Evolutionary conservation across 441 rosid genomes (phyloP), one percentile per base, ranked within the genome.

Genomic region (Brassica hybrid): DNA sequence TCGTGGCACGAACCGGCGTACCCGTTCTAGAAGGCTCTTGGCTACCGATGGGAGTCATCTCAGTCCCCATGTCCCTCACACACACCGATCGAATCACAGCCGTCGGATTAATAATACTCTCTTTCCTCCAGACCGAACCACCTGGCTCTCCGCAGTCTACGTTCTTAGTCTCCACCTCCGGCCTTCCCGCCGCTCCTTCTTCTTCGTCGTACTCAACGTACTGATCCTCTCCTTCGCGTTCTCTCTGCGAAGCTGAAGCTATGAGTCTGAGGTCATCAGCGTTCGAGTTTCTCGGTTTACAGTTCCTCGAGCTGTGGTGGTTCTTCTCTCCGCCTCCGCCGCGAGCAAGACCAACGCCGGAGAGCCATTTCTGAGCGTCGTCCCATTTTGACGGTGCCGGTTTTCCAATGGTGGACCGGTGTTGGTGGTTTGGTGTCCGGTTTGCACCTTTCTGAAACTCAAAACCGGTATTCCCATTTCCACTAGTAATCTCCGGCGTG

Each of bases 301-400:
- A 12, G 41, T 34, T 79, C 36, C 79, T 69, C 0, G 82, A 74
- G 25, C 70, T 18, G 9, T 74, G 75, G 21, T 79, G 32, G 7
- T 70, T 67, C 9, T 52, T 71, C 77, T 80, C 76, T 48, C 69
- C 74, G 36, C 87, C 79, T 43, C 85, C 85, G 18, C 82, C 89
- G 72, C 92, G 87, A 71, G 93, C 80, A 32, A 91, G 65, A 13
- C 94, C 93, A 27, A 93, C 93, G 32, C 82, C 82, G 62, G 82
- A 79, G 9, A 95, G 87, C 98, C 99, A 95, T 85, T 95, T 95
- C 69, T 95, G 96, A 16, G 98, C 98, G 75, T 95, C 99, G 66
- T 95, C 98, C 98, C 98, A 93, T 83, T 96, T 96, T 0, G 99
- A 96, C 18, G 98, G 98, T 6, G 98, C 86, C 1, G 96, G 94